Conservation (phyloP, 768 basidiomycete genomes). For the Amanita rimosa region DNA sequence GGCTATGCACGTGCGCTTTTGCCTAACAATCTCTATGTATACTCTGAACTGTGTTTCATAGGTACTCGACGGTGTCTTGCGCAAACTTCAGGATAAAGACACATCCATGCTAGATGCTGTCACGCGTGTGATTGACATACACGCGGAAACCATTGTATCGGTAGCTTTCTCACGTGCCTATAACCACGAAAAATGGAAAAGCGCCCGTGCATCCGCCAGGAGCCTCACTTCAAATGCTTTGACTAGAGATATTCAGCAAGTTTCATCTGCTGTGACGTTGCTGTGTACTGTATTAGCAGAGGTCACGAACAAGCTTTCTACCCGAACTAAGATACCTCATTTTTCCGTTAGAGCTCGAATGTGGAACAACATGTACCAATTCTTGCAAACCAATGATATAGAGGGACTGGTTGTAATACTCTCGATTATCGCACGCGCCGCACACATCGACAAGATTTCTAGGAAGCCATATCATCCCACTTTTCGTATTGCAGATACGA, state of each 20-base stretch:
- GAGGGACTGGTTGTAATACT: slow-evolving; percentile 51
- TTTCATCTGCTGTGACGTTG: slow-evolving; percentile 18
- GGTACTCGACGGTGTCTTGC: slow-evolving; percentile 22
- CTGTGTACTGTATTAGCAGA: slow-evolving; percentile 21
- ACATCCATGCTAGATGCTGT: slow-evolving; percentile 14
- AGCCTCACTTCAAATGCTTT: slow-evolving; percentile 22
- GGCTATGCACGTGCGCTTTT: slow-evolving; percentile 48
- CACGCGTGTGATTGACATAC: slow-evolving; percentile 24
- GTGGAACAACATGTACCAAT: slow-evolving; percentile 61
- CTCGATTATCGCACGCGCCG: slow-evolving; percentile 40
- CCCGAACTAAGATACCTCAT: slow-evolving; percentile 16
- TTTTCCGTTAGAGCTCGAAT: slow-evolving; percentile 40
- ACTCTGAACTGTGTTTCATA: slow-evolving; percentile 6
- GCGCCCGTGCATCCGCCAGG: slow-evolving; percentile 22
- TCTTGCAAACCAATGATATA: slow-evolving; percentile 44
- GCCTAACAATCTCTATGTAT: neutral
- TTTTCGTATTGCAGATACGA: slow-evolving; percentile 18
- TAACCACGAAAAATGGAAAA: slow-evolving; percentile 21
- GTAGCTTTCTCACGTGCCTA: slow-evolving; percentile 26
- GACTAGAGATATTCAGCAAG: slow-evolving; percentile 19
- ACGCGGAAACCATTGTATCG: slow-evolving; percentile 24
- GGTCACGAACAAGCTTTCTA: slow-evolving; percentile 8
- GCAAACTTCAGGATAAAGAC: slow-evolving; percentile 13
- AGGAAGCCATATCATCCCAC: slow-evolving; percentile 33
- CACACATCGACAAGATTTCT: slow-evolving; percentile 58